These are phyloP conservation scores for Ophiostoma ips DNA, from an alignment of 2,329 filamentous ascomycete species.

Conservation along the genomic window DNA sequence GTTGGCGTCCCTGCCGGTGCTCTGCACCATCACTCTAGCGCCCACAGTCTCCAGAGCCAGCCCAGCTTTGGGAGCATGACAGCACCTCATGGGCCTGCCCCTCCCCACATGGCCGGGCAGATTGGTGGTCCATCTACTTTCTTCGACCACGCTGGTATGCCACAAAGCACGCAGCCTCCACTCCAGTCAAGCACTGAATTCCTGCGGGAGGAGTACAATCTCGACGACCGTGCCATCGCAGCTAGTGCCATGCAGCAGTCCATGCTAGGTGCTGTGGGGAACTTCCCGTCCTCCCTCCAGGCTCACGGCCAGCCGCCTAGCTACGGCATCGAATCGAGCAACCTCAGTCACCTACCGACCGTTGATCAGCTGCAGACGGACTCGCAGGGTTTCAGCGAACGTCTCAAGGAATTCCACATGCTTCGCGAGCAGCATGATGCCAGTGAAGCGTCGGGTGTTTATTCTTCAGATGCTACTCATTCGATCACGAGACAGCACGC, in stretches of 20 bases:
- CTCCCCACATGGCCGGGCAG: constrained; percentile 38
- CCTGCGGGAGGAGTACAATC: constrained; percentile 53
- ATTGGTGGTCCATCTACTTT: constrained; percentile 52
- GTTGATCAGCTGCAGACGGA: constrained; percentile 39
- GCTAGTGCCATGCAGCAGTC: constrained; percentile 24
- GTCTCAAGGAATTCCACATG: constrained; percentile 72
- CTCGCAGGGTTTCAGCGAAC: constrained; percentile 48
- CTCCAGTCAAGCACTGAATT: constrained; percentile 34
- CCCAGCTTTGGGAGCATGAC: constrained; percentile 92
- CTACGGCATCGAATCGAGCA: background rate
- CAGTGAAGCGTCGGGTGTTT: background rate
- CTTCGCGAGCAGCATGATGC: constrained; percentile 60
- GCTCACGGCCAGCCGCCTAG: background rate
- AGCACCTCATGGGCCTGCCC: constrained; percentile 55
- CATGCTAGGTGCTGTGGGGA: constrained; percentile 19
- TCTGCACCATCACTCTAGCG: constrained; percentile 86
- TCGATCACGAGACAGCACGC: background rate
- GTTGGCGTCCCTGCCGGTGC: constrained; percentile 27
- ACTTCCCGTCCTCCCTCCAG: constrained; percentile 17
- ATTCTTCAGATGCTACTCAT: background rate
- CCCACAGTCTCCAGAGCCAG: constrained; percentile 91
- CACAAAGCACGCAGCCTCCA: constrained; percentile 27
- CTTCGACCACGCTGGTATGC: constrained; percentile 46
- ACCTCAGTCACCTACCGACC: constrained; percentile 30
- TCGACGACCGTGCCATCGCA: constrained; percentile 39